A percentile compares a stretch with the other conserved stretches of the same genome.
Evolutionary conservation across 192 early-diverging fungal genomes (phyloP).

Genomic region (Backusella psychrophila): DNA sequence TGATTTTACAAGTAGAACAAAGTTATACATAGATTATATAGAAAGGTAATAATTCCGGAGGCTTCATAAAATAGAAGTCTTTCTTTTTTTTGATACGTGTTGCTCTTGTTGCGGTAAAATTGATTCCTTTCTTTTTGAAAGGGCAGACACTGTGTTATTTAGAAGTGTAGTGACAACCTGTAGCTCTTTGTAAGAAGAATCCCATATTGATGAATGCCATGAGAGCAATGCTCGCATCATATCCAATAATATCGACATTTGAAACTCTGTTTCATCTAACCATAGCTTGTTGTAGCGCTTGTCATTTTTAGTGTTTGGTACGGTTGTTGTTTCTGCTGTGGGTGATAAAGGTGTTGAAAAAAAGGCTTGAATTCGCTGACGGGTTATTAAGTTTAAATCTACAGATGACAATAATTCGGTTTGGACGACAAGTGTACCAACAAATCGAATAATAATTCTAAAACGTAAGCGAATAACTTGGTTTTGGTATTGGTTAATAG

Average conservation of each 20-base stretch:
- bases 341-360: background rate
- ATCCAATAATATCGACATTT: slow-evolving; percentile 11
- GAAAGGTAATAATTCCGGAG: background rate
- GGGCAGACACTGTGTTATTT: background rate
- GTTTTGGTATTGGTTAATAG: background rate
- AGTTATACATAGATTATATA: background rate
- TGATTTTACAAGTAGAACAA: background rate
- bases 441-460: slow-evolving; percentile 18
- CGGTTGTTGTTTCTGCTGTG: background rate
- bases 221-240: background rate
- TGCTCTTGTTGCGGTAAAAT: background rate
- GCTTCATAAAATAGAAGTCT: background rate
- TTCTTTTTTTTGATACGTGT: background rate
- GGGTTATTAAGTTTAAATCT: slow-evolving; percentile 17
- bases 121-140: background rate
- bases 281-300: background rate
- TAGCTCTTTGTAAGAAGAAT: background rate
- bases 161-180: background rate
- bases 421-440: slow-evolving; percentile 20
- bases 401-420: slow-evolving; percentile 21
- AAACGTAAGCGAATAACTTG: background rate
- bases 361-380: slow-evolving; percentile 17
- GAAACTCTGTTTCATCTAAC: slow-evolving; percentile 10
- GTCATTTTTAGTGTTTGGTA: background rate
- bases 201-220: background rate